A percentile compares a stretch with the other conserved stretches of the same genome.
These are phyloP conservation scores for Microdochium paspali DNA, from an alignment of 2,329 filamentous ascomycete genomes.

Conservation along the genomic window DNA sequence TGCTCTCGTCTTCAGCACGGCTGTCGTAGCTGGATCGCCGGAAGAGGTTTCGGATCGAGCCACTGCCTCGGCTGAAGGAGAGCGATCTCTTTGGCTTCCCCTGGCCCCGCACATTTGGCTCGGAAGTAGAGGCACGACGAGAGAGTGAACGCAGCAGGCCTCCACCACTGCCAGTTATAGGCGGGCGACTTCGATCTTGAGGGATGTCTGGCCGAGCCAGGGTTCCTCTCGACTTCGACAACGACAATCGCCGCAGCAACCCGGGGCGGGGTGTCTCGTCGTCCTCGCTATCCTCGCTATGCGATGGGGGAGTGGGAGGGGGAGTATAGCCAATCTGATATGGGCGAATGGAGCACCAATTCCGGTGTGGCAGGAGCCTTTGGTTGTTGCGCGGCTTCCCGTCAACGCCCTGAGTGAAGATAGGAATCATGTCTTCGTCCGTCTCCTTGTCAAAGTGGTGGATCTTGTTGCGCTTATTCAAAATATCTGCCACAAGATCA, in stretches of 20 bases:
- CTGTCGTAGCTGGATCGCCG: constrained; percentile 28
- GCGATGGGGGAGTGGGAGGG: constrained; percentile 51
- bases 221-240: constrained; percentile 30
- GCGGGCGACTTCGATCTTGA: constrained; percentile 34
- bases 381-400: constrained; percentile 88
- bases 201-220: constrained; percentile 26
- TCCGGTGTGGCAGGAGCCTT: constrained; percentile 75
- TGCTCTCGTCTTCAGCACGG: constrained; percentile 38
- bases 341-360: constrained; percentile 88
- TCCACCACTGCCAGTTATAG: constrained; percentile 32
- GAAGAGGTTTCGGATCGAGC: constrained; percentile 34
- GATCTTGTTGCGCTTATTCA: constrained; percentile 86
- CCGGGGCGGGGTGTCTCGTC: constrained; percentile 15
- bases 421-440: constrained; percentile 90
- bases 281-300: constrained; percentile 33
- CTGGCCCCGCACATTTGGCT: constrained; percentile 23
- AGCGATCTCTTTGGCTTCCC: constrained; percentile 44
- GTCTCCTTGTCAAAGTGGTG: constrained; percentile 68
- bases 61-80: constrained; percentile 49
- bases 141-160: constrained; percentile 37
- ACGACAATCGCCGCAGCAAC: constrained; percentile 31
- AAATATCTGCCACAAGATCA: constrained; percentile 77
- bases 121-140: constrained; percentile 24
- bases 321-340: constrained; percentile 75
- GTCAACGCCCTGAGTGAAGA: constrained; percentile 85